Evolutionary conservation across 176 grass and related monocot species (phyloP), one percentile per base, ranked within the genome.

Genomic region (Triticum turgidum): DNA sequence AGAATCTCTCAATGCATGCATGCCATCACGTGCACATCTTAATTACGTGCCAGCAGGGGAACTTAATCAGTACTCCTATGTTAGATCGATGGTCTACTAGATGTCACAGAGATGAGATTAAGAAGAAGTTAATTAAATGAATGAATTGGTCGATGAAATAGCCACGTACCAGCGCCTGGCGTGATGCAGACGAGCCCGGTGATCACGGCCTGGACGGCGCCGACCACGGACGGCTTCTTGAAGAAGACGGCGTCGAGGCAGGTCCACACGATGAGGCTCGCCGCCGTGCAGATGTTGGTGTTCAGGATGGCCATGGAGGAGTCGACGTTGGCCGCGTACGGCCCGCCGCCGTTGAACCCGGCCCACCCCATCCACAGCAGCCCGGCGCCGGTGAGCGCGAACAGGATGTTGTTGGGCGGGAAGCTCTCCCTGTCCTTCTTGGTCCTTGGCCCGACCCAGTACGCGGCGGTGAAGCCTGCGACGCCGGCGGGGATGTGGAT

Each of bases 171-270:
- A 72, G 92, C 95, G 38, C 74, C 95, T 1, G 91, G 92, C 0
- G 95, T 97, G 88, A 97, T 94, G 89, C 95, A 97, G 8, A 97
- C 95, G 68, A 97, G 95, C 3, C 95, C 91, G 37, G 95, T 97
- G 81, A 97, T 97, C 91, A 97, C 94, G 61, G 92, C 95, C 87
- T 97, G 95, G 6, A 97, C 95, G n/a, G 95, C 95, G 18, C 95
- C 95, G 49, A 94, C 71, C 61, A 94, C 95, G 32, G 92, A 94
- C 0, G 90, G 92, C 73, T 97, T 97, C 35, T 73, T 54, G 85
- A 94, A 92, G 92, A 97, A 91, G 80, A 97, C 59, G 58, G 89
- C 87, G 78, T 97, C 95, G 73, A 97, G 95, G 88, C 88, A 91
- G 0, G 90, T 94, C 95, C 95, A 97, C 0, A 92, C 88, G 34